Base-by-base conservation (phyloP, 140 eudicot genomes). In the Senecio squalidus region DNA sequence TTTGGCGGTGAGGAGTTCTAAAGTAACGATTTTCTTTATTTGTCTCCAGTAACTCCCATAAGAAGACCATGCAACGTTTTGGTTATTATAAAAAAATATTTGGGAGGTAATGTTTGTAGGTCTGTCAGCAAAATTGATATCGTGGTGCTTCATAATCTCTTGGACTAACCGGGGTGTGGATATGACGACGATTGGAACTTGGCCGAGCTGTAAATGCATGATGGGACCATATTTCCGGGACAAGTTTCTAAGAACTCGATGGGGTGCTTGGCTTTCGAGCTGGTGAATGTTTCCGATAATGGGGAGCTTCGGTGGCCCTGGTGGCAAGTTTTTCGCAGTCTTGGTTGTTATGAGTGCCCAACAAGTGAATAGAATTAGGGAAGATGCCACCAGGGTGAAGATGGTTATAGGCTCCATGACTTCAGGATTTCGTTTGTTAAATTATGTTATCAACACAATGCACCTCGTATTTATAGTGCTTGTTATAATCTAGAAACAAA, bases 21-120 rank as follows among this genome's bases (percentile, higher is more conserved):
- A 16, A 1, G 31, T 58, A 31, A 61, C 55, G 14, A 68, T 62
- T 58, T 62, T 68, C 11, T 55, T 60, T 51, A 75, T 62, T 24
- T 69, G 76, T 21, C 76, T 69, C 76, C 72, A 75, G 34, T 68
- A 69, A 15, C 63, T 31, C n/a, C 76, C 76, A 18, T 69, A 62
- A 17, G 64, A 31, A 26, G 72, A 18, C 46, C 67, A 75, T 2
- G 31, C 72, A 13, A 74, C 48, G n/a, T 62, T 50, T 17, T 23
- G 55, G 6, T 11, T 21, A 11, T 74, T 68, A 16, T 74, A 74
- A 20, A 55, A 54, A 3, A 74, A 38, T 11, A 74, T 34, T 28
- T 61, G 50, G 15, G 66, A 25, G 2, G 49, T 54, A 18, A 13
- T 36, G 31, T 20, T 34, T 6, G 54, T 27, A 20, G 64, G 72